These are phyloP conservation scores for Sporothrix mexicana DNA, from an alignment of 2,329 filamentous ascomycete genomes.

Conservation along the genomic window DNA sequence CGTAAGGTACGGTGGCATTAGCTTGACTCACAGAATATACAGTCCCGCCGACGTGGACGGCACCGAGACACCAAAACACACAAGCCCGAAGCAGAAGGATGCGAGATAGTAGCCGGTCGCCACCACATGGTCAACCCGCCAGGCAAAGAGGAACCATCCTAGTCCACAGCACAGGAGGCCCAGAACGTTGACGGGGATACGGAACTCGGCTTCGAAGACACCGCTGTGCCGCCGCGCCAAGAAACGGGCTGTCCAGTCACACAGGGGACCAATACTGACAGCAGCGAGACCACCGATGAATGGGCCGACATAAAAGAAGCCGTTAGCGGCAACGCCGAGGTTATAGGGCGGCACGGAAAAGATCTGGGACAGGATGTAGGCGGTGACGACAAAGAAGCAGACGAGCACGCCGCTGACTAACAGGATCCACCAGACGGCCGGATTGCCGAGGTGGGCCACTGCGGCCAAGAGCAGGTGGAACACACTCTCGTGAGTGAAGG, in stretches of 20 bases:
- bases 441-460: constrained; percentile 38
- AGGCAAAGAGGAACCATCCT: constrained; percentile 39
- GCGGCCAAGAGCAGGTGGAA: constrained; percentile 36
- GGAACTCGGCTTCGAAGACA: constrained; percentile 40
- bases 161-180: constrained; percentile 35
- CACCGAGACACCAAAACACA: constrained; percentile 38
- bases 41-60: constrained; percentile 40
- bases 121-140: constrained; percentile 36
- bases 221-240: constrained; percentile 35
- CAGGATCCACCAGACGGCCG: constrained; percentile 39
- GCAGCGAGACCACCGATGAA: constrained; percentile 50
- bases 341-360: constrained; percentile 40
- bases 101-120: constrained; percentile 36
- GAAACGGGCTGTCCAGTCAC: constrained; percentile 38
- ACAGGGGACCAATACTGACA: constrained; percentile 40
- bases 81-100: constrained; percentile 36
- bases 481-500: constrained; percentile 35
- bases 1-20: too few species aligned
- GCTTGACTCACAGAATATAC: constrained; percentile 45
- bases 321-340: constrained; percentile 49
- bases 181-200: constrained; percentile 38
- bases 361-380: constrained; percentile 39
- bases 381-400: constrained; percentile 36
- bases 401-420: constrained; percentile 39
- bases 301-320: constrained; percentile 51